These are phyloP conservation scores for Dicorynia guianensis DNA, from an alignment of 306 rosid species.

Conservation along the genomic window DNA sequence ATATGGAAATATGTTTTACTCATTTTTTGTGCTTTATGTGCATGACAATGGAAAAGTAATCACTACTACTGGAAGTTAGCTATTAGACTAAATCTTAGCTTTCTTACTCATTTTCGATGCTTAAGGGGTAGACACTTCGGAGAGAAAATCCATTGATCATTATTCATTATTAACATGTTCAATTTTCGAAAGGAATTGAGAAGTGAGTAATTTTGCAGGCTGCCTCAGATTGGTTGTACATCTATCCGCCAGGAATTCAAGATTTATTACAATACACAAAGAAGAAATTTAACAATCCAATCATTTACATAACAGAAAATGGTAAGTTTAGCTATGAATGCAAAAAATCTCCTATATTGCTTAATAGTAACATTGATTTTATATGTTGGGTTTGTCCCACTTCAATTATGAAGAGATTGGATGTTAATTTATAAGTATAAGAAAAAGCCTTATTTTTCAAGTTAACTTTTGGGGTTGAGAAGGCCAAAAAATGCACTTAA, in stretches of 20 bases:
- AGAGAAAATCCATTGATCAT: not conserved
- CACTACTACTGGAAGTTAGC: too few species aligned
- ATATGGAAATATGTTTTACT: not conserved
- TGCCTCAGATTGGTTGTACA: slow-evolving; percentile 55
- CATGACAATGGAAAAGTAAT: not conserved
- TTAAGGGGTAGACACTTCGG: not conserved
- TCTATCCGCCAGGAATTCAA: slow-evolving; percentile 66
- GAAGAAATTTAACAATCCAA: slow-evolving; percentile 59
- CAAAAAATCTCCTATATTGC: too few species aligned
- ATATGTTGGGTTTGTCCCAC: too few species aligned
- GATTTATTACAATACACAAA: slow-evolving; percentile 50
- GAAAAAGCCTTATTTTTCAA: too few species aligned
- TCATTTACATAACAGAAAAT: slow-evolving; percentile 70
- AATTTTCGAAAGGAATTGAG: slow-evolving; percentile 18
- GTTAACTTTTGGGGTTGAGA: too few species aligned
- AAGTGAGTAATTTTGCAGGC: slow-evolving; percentile 46
- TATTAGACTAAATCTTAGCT: not conserved
- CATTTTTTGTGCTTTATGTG: not conserved
- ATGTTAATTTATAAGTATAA: too few species aligned
- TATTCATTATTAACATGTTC: not conserved
- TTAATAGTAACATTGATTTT: not conserved
- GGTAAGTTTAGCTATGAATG: slow-evolving; percentile 49
- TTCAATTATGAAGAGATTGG: too few species aligned
- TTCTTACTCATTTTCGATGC: too few species aligned
- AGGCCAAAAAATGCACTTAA: too few species aligned